Base-by-base conservation (phyloP, 129 eudicot species). In the Artemisia tridentata region DNA sequence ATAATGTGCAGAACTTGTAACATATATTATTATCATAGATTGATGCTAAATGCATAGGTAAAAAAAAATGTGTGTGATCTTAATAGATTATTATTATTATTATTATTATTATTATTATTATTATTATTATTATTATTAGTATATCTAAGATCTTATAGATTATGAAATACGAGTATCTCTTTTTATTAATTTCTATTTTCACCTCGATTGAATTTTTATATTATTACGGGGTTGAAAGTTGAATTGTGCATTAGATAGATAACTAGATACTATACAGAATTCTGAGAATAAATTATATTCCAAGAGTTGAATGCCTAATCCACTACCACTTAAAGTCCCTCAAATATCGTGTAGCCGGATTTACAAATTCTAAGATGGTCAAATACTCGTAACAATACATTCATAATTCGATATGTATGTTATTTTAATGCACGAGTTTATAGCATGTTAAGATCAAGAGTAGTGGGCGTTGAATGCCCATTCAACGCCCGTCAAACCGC, bases 301-400 rank as follows among this genome's bases (percentile, higher is more conserved):
- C 41, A 63, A 16, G 41, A 16, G 68, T 63, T 31, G 20, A 14
- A 63, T 41, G 23, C 50, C 50, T 63, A 63, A 34, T 63, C 68
- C 67, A 63, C 68, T 63, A 38, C 50, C 53, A 43, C 27, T 63
- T 34, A 38, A 38, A 63, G 50, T 9, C 41, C 68, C 68, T 63
- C 68, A 63, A 6, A 63, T 38, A 8, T 63, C 11, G 68, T 63
- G 68, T 63, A 38, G 15, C 11, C 50, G 11, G 50, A 63, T 63
- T 38, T 6, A 9, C 51, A n/a, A n/a, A 38, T 60, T n/a, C 8
- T 63, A 31, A 38, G 15, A 63, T 38, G 29, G 68, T 63, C 68
- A 63, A 38, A 63, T 7, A 16, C n/a, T 38, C 17, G 47, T 11
- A 63, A 34, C 3, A 14, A 56, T 56, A 14, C 5, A 51, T 12